Base-by-base conservation (phyloP, 805 yeast genomes). In the Candida easanensis region DNA sequence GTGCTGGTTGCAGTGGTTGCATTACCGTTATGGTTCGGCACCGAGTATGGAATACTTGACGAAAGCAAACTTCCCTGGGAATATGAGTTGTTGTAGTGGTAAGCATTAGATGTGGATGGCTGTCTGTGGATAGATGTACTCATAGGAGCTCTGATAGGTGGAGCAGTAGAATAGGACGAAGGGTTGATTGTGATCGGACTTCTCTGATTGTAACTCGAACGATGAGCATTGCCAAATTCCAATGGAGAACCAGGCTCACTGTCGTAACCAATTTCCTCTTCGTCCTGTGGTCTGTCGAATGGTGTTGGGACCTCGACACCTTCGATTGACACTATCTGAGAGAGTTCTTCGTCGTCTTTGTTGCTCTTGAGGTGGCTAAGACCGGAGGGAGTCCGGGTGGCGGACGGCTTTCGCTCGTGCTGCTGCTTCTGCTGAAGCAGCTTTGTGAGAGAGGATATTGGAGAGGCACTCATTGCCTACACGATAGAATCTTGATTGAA, bases 141-240 rank as follows among this genome's bases (percentile, higher is more conserved):
- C 42, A 54, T 40, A 15, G 62, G 62, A 10, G 62, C 61, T 33
- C 59, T 54, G 26, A 58, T 58, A 4, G 62, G 62, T 19, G 62
- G 62, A 3, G 62, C 45, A 10, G 54, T 35, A 2, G 60, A 44
- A 36, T 48, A 43, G 18, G 50, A 46, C 2, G 53, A 46, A 3
- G 42, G 45, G 36, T 41, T 47, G 44, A 51, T 51, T 10, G 57
- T 34, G 31, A 56, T 56, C 44, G 60, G 60, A 33, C 58, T 54
- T 45, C 60, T 43, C 42, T 50, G 54, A 35, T 42, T 50, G 33
- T 44, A 46, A n/a, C 42, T 39, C 17, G 42, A 38, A 23, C 41
- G 40, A 5, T 30, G 33, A 14, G 39, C 36, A n/a, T 40, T 33
- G 5, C 44, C 41, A 25, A 43, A 44, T 32, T 48, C 46, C 14